Evolutionary conservation across 768 basidiomycete species (phyloP), one percentile per base, ranked within the genome.

Genomic region (Termitomyces sp.): DNA sequence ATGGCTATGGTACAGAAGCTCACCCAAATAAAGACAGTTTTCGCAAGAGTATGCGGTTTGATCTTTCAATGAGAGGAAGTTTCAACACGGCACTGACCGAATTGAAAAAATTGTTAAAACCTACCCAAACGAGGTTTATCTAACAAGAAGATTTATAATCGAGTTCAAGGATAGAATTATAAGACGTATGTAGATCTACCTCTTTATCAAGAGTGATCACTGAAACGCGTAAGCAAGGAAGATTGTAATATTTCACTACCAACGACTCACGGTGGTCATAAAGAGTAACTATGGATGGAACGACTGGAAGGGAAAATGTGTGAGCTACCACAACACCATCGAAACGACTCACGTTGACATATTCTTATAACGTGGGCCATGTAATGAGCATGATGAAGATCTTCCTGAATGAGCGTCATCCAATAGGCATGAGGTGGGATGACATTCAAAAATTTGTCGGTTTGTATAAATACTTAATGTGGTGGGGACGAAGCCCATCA

Each of bases 81-180:
- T 18, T 18, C 23, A 38, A 46, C 18, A 32, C 15, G 20, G 15
- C 38, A 33, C 16, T 18, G 12, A 12, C 12, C 15, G 9, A n/a
- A 38, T 43, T 50, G 20, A 7, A 20, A 54, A 23, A 25, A 32
- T 44, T 31, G 18, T 16, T 16, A 1, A 12, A 7, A 25, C 55
- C 36, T 32, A 68, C 68, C 68, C 66, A 68, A 25, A 67, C 61
- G 32, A 69, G 59, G n/a, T 63, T 60, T 35, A 68, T 56, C 68
- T 68, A 31, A 36, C 29, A 20, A 13, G 12, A 35, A 48, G 6
- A 5, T 45, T 20, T 35, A 2, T n/a, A 45, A 18, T 29, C 2
- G 22, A 40, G 9, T 32, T 20, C 22, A 20, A 32, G 1, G 20
- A 13, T 23, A 20, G 18, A 5, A 32, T 23, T 20, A 9, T n/a